Conservation (phyloP, 768 basidiomycete genomes). For the Rhizopogon vulgaris region DNA sequence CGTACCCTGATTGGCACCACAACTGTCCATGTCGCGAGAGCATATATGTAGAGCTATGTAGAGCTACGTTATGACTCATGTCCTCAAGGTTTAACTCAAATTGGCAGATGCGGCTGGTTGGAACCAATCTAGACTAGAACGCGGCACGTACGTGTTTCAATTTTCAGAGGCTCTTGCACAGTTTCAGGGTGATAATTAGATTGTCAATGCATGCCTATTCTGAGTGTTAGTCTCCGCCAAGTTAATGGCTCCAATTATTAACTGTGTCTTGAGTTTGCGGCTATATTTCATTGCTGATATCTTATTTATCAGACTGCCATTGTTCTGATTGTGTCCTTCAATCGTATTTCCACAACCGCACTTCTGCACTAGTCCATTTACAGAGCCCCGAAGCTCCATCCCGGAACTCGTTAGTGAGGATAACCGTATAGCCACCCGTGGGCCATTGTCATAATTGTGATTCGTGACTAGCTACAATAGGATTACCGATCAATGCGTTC, state of each 20-base stretch:
- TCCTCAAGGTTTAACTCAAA: neutral
- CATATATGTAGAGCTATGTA: no score
- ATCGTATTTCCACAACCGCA: neutral
- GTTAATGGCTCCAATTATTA: neutral
- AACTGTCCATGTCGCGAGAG: no score
- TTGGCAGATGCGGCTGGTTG: neutral
- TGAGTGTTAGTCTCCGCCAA: neutral
- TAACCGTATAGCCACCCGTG: neutral
- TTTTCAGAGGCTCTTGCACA: neutral
- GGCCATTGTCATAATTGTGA: neutral
- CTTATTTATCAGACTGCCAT: neutral
- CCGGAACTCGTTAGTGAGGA: neutral
- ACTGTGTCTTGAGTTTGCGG: neutral
- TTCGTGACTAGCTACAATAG: no score
- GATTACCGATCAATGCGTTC: no score
- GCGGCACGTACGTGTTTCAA: neutral
- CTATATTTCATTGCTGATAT: neutral
- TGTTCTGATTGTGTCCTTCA: neutral
- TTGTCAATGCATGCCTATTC: neutral
- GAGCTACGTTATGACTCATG: no score
- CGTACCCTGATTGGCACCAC: neutral
- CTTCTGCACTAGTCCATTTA: neutral
- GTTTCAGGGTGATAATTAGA: neutral
- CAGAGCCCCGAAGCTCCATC: neutral
- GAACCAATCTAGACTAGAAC: neutral